Base-by-base conservation (phyloP, 257 asterid genomes). In the Ilex asprella region DNA sequence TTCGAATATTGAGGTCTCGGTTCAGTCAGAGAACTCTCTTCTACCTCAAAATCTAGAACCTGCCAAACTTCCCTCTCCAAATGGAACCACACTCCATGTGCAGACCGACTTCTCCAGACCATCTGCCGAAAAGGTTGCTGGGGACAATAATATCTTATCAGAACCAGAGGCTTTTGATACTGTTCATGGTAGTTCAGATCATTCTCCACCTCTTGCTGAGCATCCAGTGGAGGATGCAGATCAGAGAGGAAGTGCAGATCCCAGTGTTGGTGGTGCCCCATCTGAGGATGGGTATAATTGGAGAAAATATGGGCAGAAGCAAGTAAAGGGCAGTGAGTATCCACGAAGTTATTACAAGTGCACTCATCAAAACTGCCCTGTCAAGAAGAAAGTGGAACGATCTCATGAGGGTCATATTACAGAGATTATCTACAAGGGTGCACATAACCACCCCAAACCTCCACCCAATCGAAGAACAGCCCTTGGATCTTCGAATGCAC, bases 331-430 rank as follows among this genome's bases (percentile, higher is more conserved):
- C 46, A 87, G 97, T 12, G 89, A 81, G 67, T 89, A 64, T 75
- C 97, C 97, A 7, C 77, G 95, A n/a, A 90, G 97, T 64, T 90
- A 90, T 68, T 90, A 79, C 76, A 90, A 87, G 84, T 90, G 97
- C 78, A 85, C 94, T 2, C 78, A 84, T 72, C 70, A 68, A 47
- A 74, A 69, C 46, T 90, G 97, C 62, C 86, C 84, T 0, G 95
- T 83, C 63, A 90, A 87, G 94, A 90, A 90, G 69, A 84, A 87
- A 67, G 92, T 90, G 14, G 94, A 87, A 71, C 82, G 92, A 58
- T 81, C 95, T 35, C 83, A 67, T 0, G 94, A 83, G 68, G 95
- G 97, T 54, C 79, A 87, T 60, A 76, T 89, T 60, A 85, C 92
- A 3, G 97, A 87, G 76, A 85, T 87, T 56, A 83, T 81, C 79